Conservation (phyloP, 108 stramenopile species). For the Skeletonema tropicum region DNA sequence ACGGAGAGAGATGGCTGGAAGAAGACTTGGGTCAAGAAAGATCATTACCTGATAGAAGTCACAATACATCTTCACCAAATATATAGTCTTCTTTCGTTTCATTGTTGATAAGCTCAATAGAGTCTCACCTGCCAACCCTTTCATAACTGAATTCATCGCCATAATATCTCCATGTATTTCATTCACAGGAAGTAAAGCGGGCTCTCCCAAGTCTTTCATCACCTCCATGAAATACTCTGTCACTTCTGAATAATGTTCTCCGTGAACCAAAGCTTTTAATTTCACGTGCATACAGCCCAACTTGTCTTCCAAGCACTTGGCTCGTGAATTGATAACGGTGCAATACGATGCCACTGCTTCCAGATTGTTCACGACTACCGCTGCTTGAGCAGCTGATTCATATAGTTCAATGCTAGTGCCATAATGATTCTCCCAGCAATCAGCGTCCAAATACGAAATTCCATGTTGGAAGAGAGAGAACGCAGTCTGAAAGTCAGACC, state of each 20-base stretch:
- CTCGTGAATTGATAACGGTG: background rate
- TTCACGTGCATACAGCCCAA: background rate
- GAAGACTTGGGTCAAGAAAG: background rate
- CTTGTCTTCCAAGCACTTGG: constrained; percentile 28
- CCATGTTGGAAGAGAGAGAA: constrained; percentile 24
- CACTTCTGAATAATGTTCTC: background rate
- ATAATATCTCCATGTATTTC: background rate
- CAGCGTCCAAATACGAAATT: constrained; percentile 23
- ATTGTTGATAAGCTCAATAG: constrained; percentile 7
- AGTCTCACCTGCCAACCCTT: constrained; percentile 4
- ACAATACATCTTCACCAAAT: constrained; percentile 16
- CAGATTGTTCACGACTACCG: constrained; percentile 8
- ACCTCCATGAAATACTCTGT: constrained; percentile 3
- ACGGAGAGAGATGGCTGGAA: constrained; percentile 10
- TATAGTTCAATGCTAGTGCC: constrained; percentile 22
- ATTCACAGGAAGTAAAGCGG: constrained; percentile 1
- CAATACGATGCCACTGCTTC: background rate
- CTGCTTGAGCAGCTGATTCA: constrained; percentile 23
- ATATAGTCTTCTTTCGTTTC: constrained; percentile 11
- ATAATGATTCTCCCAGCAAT: constrained; percentile 29
- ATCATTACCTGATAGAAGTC: background rate
- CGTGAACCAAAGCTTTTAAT: constrained; percentile 10
- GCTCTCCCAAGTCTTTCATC: constrained; percentile 10
- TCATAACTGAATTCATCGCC: constrained; percentile 5
- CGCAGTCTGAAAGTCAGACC: constrained; percentile 19